A percentile compares a stretch with the other conserved stretches of the same genome.
phyloP scores from a whole-genome alignment of 2,329 filamentous ascomycete species.

The Cladophialophora chaetospira region DNA sequence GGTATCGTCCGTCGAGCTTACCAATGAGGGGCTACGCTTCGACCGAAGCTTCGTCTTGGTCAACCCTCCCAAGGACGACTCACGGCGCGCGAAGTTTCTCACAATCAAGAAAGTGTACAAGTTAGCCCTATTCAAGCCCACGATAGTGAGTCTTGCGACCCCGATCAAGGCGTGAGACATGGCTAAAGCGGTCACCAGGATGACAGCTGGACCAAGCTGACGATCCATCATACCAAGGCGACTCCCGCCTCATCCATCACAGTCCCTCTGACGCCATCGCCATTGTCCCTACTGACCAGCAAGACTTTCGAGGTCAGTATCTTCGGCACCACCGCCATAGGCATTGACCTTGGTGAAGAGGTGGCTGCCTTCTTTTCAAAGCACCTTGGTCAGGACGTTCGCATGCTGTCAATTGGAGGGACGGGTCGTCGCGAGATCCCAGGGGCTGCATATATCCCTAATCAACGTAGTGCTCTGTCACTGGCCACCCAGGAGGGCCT shows the following conservation, averaged over 20 bases:
- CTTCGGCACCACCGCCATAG: constrained; percentile 31
- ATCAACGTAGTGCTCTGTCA: constrained; percentile 28
- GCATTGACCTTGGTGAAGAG: constrained; percentile 31
- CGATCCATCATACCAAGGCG: constrained; percentile 27
- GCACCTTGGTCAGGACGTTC: constrained; percentile 28
- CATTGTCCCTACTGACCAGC: constrained; percentile 25
- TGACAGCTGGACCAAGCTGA: constrained; percentile 32
- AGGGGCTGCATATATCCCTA: constrained; percentile 31
- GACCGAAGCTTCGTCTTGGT: constrained; percentile 32
- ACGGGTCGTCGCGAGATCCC: constrained; percentile 32
- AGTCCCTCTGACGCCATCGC: constrained; percentile 30
- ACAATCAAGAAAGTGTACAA: constrained; percentile 32
- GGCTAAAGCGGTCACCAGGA: constrained; percentile 11
- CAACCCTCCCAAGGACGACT: constrained; percentile 27
- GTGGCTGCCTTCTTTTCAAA: constrained; percentile 29
- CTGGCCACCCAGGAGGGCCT: constrained; percentile 28
- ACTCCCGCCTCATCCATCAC: constrained; percentile 25
- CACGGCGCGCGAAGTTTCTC: constrained; percentile 28
- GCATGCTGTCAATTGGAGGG: constrained; percentile 29
- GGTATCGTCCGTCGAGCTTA: constrained; percentile 31
- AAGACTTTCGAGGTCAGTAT: constrained; percentile 31
- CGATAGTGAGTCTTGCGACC: constrained; percentile 14
- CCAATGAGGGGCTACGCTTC: constrained; percentile 32
- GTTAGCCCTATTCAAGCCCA: constrained; percentile 29
- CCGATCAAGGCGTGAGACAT: not conserved